These are phyloP conservation scores for Odontarrhena argentea DNA, from an alignment of 345 rosid genomes.

Conservation along the genomic window DNA sequence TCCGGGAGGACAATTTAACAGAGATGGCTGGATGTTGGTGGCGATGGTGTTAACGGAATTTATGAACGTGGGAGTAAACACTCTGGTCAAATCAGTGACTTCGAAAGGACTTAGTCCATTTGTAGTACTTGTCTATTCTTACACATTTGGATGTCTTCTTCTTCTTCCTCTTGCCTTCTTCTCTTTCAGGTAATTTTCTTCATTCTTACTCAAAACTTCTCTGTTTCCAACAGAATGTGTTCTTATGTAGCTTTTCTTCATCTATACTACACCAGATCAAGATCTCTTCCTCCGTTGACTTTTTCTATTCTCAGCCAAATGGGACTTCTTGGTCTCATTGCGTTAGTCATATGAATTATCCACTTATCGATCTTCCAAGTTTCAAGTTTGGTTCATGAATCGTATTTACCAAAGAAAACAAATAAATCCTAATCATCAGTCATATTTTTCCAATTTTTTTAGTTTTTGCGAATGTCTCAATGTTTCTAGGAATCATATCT, in stretches of 20 bases:
- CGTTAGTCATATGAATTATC: constrained; percentile 18
- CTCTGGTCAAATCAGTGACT: constrained; percentile 41
- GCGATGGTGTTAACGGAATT: constrained; percentile 14
- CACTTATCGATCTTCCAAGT: background rate
- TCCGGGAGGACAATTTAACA: too few species aligned
- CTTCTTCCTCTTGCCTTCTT: constrained; percentile 39
- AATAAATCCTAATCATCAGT: too few species aligned
- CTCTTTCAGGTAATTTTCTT: constrained; percentile 33
- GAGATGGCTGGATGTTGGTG: too few species aligned
- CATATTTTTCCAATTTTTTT: too few species aligned
- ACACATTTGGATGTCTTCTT: constrained; percentile 37
- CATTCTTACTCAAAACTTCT: constrained; percentile 12
- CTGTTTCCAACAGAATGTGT: background rate
- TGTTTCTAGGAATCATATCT: too few species aligned
- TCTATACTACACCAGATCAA: constrained; percentile 35
- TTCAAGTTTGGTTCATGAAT: constrained; percentile 2
- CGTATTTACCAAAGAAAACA: too few species aligned
- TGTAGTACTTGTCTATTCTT: constrained; percentile 38
- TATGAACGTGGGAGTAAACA: constrained; percentile 37
- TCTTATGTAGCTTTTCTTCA: background rate
- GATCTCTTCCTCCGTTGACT: constrained; percentile 41
- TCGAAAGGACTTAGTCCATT: constrained; percentile 42
- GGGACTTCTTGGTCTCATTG: constrained; percentile 38
- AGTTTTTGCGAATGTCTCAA: too few species aligned
- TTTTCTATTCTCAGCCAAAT: constrained; percentile 33